phyloP scores from a whole-genome alignment of 257 asterid species.

The Cinchona pubescens region DNA sequence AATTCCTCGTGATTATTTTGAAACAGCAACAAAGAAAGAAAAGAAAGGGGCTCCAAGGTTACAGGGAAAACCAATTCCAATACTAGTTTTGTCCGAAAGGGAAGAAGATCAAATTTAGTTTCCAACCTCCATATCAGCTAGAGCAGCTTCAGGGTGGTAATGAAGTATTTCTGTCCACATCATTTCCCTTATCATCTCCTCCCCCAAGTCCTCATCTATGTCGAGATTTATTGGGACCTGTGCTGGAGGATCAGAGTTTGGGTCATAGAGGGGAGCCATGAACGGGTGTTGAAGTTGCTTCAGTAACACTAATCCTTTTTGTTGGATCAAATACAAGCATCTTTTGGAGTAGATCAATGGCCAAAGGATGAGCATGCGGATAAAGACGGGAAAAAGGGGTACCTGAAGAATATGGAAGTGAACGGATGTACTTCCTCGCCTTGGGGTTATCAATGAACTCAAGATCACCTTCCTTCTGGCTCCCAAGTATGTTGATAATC shows the following conservation, averaged over 20 bases:
- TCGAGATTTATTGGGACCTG: conserved; percentile 29
- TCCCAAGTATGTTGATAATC: conserved; percentile 29
- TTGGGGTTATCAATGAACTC: conserved; percentile 28
- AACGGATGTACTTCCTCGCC: conserved; percentile 26
- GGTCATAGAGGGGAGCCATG: conserved; percentile 27
- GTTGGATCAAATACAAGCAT: conserved; percentile 32
- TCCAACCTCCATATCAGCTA: conserved; percentile 10
- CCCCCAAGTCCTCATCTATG: conserved; percentile 28
- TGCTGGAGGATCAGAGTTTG: conserved; percentile 27
- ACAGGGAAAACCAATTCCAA: conserved; percentile 5
- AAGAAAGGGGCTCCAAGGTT: background rate
- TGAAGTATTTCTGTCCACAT: conserved; percentile 26
- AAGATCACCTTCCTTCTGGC: conserved; percentile 24
- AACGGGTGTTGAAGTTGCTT: conserved; percentile 30
- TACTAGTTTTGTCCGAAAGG: background rate
- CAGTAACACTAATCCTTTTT: conserved; percentile 27
- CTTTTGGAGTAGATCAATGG: conserved; percentile 29
- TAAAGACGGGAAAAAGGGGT: conserved; percentile 24
- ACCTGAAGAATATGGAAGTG: conserved; percentile 27
- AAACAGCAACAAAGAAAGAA: background rate
- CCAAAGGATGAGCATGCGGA: conserved; percentile 24
- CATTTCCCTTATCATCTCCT: conserved; percentile 30
- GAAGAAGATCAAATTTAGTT: background rate
- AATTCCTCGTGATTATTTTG: conserved; percentile 13
- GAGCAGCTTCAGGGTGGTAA: conserved; percentile 26